Percentiles rank a stretch among this genome's conserved stretches.
phyloP scores from a whole-genome alignment of 192 early-diverging fungal species.

The Podochytrium sp. region DNA sequence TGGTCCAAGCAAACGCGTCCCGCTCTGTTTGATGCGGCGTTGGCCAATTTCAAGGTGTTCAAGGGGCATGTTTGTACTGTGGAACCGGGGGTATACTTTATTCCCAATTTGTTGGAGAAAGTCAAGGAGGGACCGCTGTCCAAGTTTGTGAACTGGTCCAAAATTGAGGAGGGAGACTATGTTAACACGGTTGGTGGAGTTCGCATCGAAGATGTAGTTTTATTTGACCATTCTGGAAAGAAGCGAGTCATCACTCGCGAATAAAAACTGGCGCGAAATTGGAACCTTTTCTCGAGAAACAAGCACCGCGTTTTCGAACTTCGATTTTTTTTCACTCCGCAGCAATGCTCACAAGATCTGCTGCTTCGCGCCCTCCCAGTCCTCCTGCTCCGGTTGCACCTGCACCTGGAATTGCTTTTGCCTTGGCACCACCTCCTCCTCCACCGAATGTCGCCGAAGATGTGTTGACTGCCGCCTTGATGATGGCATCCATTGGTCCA shows the following conservation, averaged over 20 bases:
- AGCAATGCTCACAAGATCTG: too few relatives aligned
- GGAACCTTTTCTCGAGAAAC: too few relatives aligned
- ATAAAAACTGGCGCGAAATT: slow-evolving; percentile 14
- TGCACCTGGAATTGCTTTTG: too few relatives aligned
- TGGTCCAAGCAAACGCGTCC: neutral
- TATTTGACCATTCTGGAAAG: slow-evolving; percentile 40
- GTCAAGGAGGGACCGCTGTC: slow-evolving; percentile 18
- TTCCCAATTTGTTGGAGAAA: slow-evolving; percentile 64
- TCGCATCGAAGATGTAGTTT: slow-evolving; percentile 57
- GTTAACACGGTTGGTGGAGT: slow-evolving; percentile 49
- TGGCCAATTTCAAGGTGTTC: slow-evolving; percentile 14
- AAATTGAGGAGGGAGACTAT: slow-evolving; percentile 35
- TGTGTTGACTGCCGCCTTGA: neutral
- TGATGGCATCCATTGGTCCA: neutral
- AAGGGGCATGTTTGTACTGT: slow-evolving; percentile 80
- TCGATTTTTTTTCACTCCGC: too few relatives aligned
- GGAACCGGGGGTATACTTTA: slow-evolving; percentile 94
- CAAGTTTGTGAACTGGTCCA: slow-evolving; percentile 50
- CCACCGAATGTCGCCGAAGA: too few relatives aligned
- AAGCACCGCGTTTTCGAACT: too few relatives aligned
- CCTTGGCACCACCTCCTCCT: too few relatives aligned
- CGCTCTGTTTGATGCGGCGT: neutral
- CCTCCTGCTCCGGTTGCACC: too few relatives aligned
- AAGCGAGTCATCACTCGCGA: slow-evolving; percentile 36
- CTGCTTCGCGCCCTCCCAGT: too few relatives aligned